Conservation (phyloP, 169 alveolate genomes). For the Cystoisospora suis region DNA sequence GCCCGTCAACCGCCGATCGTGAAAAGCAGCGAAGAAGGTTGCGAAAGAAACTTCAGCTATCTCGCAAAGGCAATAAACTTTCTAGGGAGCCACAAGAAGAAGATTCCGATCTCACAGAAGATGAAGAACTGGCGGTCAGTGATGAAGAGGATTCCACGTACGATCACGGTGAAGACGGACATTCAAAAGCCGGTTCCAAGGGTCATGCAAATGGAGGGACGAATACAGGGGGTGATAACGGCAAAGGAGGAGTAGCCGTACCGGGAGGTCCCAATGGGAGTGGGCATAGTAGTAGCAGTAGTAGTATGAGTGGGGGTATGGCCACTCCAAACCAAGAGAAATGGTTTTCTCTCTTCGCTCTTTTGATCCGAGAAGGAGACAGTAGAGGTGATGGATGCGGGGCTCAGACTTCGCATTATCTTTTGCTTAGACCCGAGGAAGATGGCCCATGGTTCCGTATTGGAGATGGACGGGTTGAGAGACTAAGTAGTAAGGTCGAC, state of each 20-base stretch:
- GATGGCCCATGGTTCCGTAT: slow-evolving; percentile 90
- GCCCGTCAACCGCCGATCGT: not conserved
- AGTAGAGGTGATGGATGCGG: slow-evolving; percentile 62
- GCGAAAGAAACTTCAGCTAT: slow-evolving; percentile 46
- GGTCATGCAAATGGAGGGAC: not conserved
- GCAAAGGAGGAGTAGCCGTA: not conserved
- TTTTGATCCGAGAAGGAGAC: slow-evolving; percentile 81
- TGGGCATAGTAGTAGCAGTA: not conserved
- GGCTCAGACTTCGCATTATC: slow-evolving; percentile 70
- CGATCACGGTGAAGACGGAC: slow-evolving; percentile 49
- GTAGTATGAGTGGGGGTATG: not conserved
- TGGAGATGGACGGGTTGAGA: slow-evolving; percentile 83
- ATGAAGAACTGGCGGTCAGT: slow-evolving; percentile 23
- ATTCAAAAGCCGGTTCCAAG: not conserved
- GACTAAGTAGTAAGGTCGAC: slow-evolving; percentile 79
- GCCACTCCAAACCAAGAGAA: slow-evolving; percentile 62
- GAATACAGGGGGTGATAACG: not conserved
- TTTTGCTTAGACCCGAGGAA: slow-evolving; percentile 87
- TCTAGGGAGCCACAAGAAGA: not conserved
- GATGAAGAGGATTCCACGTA: slow-evolving; percentile 18
- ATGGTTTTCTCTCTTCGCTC: slow-evolving; percentile 84
- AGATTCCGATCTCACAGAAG: slow-evolving; percentile 27
- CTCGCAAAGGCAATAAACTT: not conserved
- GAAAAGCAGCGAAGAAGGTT: slow-evolving; percentile 35
- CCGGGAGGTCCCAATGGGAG: not conserved